Evolutionary conservation across 768 basidiomycete genomes (phyloP).

Genomic region (Polyporus arcularius): DNA sequence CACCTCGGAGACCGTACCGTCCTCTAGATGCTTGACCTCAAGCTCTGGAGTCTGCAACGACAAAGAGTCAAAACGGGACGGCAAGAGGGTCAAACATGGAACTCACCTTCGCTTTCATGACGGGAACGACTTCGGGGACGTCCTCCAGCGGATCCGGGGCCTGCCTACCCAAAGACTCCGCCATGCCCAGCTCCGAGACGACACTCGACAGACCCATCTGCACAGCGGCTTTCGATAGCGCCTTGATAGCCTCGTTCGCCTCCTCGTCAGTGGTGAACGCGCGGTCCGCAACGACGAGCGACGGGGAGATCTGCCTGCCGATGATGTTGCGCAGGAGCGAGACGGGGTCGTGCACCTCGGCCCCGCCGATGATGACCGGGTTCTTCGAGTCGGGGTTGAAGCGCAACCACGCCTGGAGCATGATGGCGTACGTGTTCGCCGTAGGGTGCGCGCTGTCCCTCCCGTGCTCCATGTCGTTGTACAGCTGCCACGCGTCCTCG

Average conservation of each 20-base stretch:
- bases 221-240: slow-evolving; percentile 62
- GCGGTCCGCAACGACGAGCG: slow-evolving; percentile 58
- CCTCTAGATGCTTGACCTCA: slow-evolving; percentile 16
- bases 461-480: slow-evolving; percentile 53
- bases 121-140: slow-evolving; percentile 66
- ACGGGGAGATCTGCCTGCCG: slow-evolving; percentile 49
- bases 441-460: slow-evolving; percentile 52
- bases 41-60: slow-evolving; percentile 18
- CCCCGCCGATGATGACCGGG: slow-evolving; percentile 7
- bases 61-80: background rate
- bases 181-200: slow-evolving; percentile 57
- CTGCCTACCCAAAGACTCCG: slow-evolving; percentile 45
- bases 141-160: slow-evolving; percentile 45
- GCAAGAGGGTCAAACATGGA: background rate
- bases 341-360: slow-evolving; percentile 24
- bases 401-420: slow-evolving; percentile 60
- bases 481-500: slow-evolving; percentile 61
- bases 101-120: slow-evolving; percentile 46
- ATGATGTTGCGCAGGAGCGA: slow-evolving; percentile 37
- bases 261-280: slow-evolving; percentile 55
- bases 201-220: slow-evolving; percentile 51
- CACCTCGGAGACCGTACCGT: slow-evolving; percentile 23
- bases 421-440: slow-evolving; percentile 63
- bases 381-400: slow-evolving; percentile 36
- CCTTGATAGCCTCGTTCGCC: slow-evolving; percentile 53